Evolutionary conservation across 495 filamentous ascomycete genomes (phyloP), one percentile per base, ranked within the genome.

Genomic region (Penicillium nucicola): DNA sequence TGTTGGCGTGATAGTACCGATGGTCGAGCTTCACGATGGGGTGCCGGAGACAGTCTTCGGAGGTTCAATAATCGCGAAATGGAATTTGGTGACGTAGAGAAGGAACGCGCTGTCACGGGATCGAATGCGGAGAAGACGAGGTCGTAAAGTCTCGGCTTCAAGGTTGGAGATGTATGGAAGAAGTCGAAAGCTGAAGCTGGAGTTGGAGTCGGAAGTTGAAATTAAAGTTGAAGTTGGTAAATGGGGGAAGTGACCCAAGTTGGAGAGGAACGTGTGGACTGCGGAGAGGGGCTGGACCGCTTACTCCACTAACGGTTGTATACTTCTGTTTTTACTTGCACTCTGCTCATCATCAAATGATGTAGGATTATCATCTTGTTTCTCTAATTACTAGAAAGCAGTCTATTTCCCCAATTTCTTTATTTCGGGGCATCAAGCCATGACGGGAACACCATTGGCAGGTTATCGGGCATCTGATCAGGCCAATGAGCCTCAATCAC

Each of bases 401-500:
- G 13, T 18, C 22, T 25, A 19, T 25, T 15, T 43, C 31, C 12
- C 43, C 19, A 25, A 1, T 14, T 30, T 11, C 36, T 17, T 59
- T n/a, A 77, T 62, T 65, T 72, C 18, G 77, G 75, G 17, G 75
- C 77, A 3, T 69, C 68, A 34, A 66, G 61, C 79, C 81, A 85
- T 4, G 59, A 39, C 18, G 83, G 83, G 48, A 81, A 75, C 23
- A 84, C 70, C 60, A 74, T 68, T 0, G 70, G 70, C 36, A 85
- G 63, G 4, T 61, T 60, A 6, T 74, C 74, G 1, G 84, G 80
- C n/a, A 66, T 57, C 50, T 84, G 69, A 47, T 86, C 80, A 8
- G 84, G 84, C 74, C 77, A 86, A 37, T 73, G 72, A 47, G 61
- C 53, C 42, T 61, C 52, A 48, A 89, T 81, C 3, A 69, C 53